Evolutionary conservation across 306 rosid species (phyloP), one percentile per base, ranked within the genome.

Genomic region (Malus orientalis): DNA sequence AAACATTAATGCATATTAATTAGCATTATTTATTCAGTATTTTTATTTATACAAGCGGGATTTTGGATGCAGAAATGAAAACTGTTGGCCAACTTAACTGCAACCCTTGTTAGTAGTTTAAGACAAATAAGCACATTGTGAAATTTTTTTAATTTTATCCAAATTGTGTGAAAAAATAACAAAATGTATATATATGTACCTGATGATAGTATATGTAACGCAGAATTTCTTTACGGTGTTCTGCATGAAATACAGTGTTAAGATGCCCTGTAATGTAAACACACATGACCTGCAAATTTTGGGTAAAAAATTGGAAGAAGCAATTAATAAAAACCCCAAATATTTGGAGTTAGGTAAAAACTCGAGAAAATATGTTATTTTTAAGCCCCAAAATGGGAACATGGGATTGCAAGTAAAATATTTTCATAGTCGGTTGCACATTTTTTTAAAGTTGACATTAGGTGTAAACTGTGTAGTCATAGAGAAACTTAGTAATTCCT

Each of bases 141-240:
- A 25, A 25, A 30, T 42, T 23, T 23, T 29, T 33, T 9, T 36
- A 36, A 33, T 36, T 65, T 19, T 8, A 4, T 19, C 14, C 70
- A 5, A 36, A 36, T 32, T 65, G 70, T 33, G 49, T 14, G 15
- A 36, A 13, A 63, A 30, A 25, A 16, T 30, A 57, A 3, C 3
- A 67, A 7, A 18, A 36, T 36, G 40, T 36, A 7, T 19, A 1
- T 19, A 14, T 27, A 62, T 47, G 33, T 71, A 90, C 93, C 90
- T 88, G 97, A 70, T 90, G 96, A 74, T 30, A 79, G 58, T 93
- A 89, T 42, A 87, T 59, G 75, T 93, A 89, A n/a, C 93, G 92
- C 7, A 93, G 88, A 70, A 90, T 90, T 76, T 93, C 96, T 67
- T 78, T 90, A 4, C 73, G 82, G 62, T 86, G 64, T 70, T 90